Conservation (phyloP, 495 filamentous ascomycete genomes). For the Penicillium canescens region DNA sequence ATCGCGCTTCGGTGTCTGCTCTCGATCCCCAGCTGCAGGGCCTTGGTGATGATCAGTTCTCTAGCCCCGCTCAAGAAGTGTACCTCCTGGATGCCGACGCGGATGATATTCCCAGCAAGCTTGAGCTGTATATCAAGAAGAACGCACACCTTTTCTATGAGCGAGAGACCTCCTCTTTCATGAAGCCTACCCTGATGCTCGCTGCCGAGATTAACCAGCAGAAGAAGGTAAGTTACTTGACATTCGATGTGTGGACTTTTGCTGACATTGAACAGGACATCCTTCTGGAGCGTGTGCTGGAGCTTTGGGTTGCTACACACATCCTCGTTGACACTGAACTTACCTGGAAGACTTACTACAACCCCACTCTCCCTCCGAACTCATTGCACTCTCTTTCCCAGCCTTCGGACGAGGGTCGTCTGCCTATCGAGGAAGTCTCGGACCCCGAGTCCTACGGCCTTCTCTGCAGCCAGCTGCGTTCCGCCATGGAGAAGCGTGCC, state of each 20-base stretch:
- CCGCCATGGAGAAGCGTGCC: conserved; percentile 73
- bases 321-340: conserved; percentile 68
- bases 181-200: conserved; percentile 63
- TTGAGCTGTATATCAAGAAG: conserved; percentile 71
- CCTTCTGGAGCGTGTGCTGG: conserved; percentile 64
- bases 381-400: conserved; percentile 41
- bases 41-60: conserved; percentile 45
- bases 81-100: conserved; percentile 64
- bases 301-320: conserved; percentile 76
- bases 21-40: conserved; percentile 57
- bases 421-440: conserved; percentile 45
- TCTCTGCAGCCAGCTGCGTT: conserved; percentile 69
- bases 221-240: conserved; percentile 44
- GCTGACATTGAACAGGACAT: conserved; percentile 44
- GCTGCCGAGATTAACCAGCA: conserved; percentile 55
- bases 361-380: conserved; percentile 45
- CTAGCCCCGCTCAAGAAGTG: conserved; percentile 44
- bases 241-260: background rate
- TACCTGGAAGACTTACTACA: conserved; percentile 63
- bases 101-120: conserved; percentile 65
- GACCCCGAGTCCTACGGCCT: conserved; percentile 50
- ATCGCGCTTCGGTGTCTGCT: conserved; percentile 42
- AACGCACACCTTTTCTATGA: conserved; percentile 61
- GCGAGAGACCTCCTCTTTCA: conserved; percentile 65
- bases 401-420: conserved; percentile 43